Base-by-base conservation (phyloP, 371 early-diverging fungal species). In the Mucor racemosus region DNA sequence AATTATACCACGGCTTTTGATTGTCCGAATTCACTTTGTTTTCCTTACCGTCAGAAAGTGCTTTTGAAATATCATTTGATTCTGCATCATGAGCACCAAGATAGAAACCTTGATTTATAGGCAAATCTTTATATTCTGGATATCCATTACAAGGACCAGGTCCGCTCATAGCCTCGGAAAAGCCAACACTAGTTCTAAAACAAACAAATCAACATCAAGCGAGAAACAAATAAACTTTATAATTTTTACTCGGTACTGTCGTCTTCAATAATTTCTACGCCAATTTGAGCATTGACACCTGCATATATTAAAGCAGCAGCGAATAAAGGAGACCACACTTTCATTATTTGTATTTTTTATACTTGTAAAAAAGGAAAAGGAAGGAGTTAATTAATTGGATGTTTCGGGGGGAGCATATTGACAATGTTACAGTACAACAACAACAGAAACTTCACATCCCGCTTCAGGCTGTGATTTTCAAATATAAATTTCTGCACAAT, bases 101-200 rank as follows among this genome's bases (percentile, higher is more conserved):
- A 56, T 72, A 81, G 42, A 79, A 72, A 5, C 63, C 77, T 38
- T 75, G 71, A 38, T 79, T 75, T 31, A 77, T 58, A 26, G 79
- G 79, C 53, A 81, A 35, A 1, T 76, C 40, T 34, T 67, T 61
- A 10, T 76, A 69, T 17, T 79, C 66, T 0, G 82, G 77, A 17
- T 68, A 76, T 7, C 74, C 76, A 44, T 81, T 81, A 54, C 82
- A 81, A 38, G 79, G 76, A 14, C 39, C 44, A 21, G 72, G 66
- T 3, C 61, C 67, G n/a, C 68, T 60, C 10, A 17, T 44, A 6
- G 46, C 64, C 21, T 55, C 64, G 5, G 55, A 44, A 17, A 57
- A 48, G 40, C 55, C 48, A 33, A 57, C 9, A 10, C 55, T 26
- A 9, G 53, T 13, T 7, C 53, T 53, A 26, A 26, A 4, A 31